Evolutionary conservation across 2,329 filamentous ascomycete genomes (phyloP).

Genomic region (Lachnellula willkommii): DNA sequence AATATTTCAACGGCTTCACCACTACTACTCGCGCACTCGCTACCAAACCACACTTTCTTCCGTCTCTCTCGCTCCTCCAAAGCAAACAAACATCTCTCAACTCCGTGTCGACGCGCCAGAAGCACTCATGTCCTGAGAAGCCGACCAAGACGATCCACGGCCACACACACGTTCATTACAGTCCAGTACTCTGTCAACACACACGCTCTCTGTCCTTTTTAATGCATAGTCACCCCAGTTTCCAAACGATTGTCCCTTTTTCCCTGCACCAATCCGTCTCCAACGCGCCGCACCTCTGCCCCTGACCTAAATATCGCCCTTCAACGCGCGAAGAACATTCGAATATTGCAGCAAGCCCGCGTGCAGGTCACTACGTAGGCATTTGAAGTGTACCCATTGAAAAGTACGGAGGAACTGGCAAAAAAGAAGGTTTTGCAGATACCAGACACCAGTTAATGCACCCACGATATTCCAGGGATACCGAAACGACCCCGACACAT

Average conservation of each 20-base stretch:
- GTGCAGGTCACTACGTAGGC: not conserved
- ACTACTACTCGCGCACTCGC: too few relatives aligned
- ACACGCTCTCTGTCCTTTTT: conserved; percentile 4
- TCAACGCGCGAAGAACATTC: conserved; percentile 10
- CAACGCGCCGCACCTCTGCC: conserved; percentile 8
- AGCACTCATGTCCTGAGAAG: too few relatives aligned
- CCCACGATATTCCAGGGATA: conserved; percentile 6
- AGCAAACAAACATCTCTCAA: too few relatives aligned
- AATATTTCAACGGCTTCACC: too few relatives aligned
- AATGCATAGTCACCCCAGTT: conserved; percentile 17
- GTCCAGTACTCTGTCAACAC: too few relatives aligned
- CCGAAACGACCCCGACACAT: conserved; percentile 19
- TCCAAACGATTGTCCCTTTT: conserved; percentile 12
- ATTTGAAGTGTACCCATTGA: not conserved
- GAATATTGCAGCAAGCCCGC: conserved; percentile 4
- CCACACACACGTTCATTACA: too few relatives aligned
- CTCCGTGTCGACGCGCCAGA: too few relatives aligned
- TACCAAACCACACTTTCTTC: too few relatives aligned
- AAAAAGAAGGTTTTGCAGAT: not conserved
- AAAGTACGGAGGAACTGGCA: not conserved
- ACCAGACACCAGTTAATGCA: conserved; percentile 5
- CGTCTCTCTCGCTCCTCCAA: too few relatives aligned
- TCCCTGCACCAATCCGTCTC: conserved; percentile 19
- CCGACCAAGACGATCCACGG: too few relatives aligned
- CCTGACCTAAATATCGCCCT: conserved; percentile 8